Conservation (phyloP, 306 rosid species). For the Trifolium dubium region DNA sequence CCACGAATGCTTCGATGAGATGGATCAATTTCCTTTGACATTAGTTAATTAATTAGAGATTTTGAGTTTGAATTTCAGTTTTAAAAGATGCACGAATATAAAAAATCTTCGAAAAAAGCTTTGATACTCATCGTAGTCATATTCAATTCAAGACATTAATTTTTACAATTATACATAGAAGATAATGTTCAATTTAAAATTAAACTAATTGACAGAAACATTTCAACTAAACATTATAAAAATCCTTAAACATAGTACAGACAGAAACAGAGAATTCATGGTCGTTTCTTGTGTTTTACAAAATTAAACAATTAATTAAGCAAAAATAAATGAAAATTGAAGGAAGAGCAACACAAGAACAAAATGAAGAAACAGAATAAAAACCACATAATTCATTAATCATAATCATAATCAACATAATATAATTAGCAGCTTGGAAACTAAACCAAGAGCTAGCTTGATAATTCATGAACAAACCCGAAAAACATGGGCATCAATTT, state of each 20-base stretch:
- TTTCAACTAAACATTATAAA: not conserved
- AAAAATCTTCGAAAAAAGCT: too few species aligned
- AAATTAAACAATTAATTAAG: not conserved
- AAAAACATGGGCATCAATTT: conserved; percentile 22
- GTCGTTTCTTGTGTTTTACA: not conserved
- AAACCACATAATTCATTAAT: not conserved
- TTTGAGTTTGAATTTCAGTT: too few species aligned
- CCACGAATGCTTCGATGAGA: too few species aligned
- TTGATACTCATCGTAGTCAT: too few species aligned
- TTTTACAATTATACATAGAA: too few species aligned
- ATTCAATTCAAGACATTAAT: too few species aligned
- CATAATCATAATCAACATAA: not conserved
- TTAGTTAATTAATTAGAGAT: too few species aligned
- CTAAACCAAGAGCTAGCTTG: not conserved
- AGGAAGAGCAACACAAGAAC: not conserved
- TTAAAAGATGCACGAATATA: too few species aligned
- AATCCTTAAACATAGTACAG: not conserved
- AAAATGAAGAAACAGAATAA: not conserved
- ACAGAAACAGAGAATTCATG: not conserved
- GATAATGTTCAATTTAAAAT: too few species aligned
- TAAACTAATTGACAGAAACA: not conserved
- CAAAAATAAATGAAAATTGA: not conserved
- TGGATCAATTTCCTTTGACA: too few species aligned
- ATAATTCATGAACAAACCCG: conserved; percentile 30
- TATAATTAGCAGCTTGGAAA: not conserved